phyloP scores from a whole-genome alignment of 306 rosid genomes.

The Datisca glomerata region DNA sequence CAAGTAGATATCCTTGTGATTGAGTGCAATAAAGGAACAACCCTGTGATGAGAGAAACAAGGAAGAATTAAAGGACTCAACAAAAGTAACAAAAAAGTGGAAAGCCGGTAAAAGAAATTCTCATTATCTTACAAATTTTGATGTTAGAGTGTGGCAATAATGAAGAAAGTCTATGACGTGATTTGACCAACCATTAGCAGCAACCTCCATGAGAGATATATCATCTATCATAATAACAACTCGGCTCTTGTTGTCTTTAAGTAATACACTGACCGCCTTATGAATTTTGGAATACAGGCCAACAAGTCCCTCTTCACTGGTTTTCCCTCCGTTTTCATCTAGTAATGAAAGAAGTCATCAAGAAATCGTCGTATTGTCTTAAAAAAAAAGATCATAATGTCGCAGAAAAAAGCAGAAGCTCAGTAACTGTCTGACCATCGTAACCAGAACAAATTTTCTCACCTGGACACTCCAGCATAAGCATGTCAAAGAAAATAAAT shows the following conservation, averaged over 20 bases:
- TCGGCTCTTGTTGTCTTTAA: constrained; percentile 32
- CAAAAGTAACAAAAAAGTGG: constrained; percentile 1
- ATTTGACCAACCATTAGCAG: constrained; percentile 64
- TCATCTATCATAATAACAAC: constrained; percentile 69
- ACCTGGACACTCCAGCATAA: constrained; percentile 72
- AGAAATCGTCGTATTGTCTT: not conserved
- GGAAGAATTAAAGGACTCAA: constrained; percentile 5
- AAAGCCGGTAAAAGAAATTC: not conserved
- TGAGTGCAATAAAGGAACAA: constrained; percentile 59
- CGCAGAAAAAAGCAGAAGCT: no score
- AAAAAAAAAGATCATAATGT: no score
- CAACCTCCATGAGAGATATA: constrained; percentile 68
- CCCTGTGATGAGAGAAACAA: constrained; percentile 31
- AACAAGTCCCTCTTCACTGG: constrained; percentile 35
- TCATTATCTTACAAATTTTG: constrained; percentile 51
- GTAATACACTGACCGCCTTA: constrained; percentile 29
- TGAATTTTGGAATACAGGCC: constrained; percentile 53
- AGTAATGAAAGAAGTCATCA: constrained; percentile 9
- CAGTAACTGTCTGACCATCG: no score
- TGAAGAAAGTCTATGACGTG: constrained; percentile 77
- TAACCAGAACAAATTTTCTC: constrained; percentile 57
- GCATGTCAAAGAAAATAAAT: constrained; percentile 78
- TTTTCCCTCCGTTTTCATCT: constrained; percentile 34
- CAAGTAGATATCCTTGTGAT: constrained; percentile 63
- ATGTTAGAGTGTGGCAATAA: constrained; percentile 67